Evolutionary conservation across 495 filamentous ascomycete species (phyloP).

Genomic region (Aspergillus conjunctus): DNA sequence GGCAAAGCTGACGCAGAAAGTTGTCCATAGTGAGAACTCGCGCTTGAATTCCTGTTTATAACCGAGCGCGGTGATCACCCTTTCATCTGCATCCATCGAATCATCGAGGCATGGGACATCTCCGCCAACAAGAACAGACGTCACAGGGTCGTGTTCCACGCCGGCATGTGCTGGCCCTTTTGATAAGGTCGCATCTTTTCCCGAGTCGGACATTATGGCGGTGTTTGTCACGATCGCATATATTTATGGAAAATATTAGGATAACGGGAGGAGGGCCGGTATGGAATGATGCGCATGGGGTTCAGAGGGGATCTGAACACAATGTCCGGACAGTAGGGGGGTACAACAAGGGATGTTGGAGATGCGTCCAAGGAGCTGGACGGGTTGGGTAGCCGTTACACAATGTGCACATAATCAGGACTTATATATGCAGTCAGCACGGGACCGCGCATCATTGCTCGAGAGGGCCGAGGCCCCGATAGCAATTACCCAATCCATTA

Average conservation of each 20-base stretch:
- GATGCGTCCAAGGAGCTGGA: background rate
- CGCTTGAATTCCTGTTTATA: constrained; percentile 83
- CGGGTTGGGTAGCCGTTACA: constrained; percentile 3
- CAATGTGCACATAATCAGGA: background rate
- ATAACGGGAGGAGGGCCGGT: background rate
- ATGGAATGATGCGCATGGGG: background rate
- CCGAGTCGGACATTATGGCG: constrained; percentile 18
- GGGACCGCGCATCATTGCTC: constrained; percentile 9
- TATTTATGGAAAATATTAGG: background rate
- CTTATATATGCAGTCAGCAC: constrained; percentile 20
- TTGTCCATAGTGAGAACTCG: constrained; percentile 81
- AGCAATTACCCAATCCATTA: constrained; percentile 4
- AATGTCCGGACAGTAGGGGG: background rate
- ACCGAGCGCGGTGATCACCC: constrained; percentile 68
- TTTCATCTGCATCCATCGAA: constrained; percentile 62
- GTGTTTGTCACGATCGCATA: constrained; percentile 10
- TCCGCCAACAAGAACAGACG: constrained; percentile 65
- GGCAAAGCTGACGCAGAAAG: constrained; percentile 78
- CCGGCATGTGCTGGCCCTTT: constrained; percentile 29
- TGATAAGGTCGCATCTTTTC: constrained; percentile 21
- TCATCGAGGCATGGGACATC: constrained; percentile 61
- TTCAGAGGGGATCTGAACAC: background rate
- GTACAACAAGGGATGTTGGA: background rate
- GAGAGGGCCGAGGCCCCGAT: constrained; percentile 7
- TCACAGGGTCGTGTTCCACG: constrained; percentile 60